A percentile compares a stretch with the other conserved stretches of the same genome.
Evolutionary conservation across 1,284 basidiomycete species (phyloP).

Genomic region (Puccinia sorghi): DNA sequence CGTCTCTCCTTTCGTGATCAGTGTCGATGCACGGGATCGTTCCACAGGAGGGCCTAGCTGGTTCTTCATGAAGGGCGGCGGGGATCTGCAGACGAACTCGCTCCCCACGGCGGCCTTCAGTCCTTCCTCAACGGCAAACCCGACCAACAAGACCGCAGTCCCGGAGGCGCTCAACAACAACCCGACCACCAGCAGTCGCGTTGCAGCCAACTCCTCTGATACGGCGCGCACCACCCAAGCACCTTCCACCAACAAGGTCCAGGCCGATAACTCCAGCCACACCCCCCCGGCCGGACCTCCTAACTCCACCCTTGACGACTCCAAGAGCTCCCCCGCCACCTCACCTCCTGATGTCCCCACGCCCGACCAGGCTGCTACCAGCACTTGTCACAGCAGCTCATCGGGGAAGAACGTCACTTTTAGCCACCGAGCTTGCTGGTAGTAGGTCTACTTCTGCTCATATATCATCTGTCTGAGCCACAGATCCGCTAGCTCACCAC

Average conservation of each 20-base stretch:
- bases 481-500: background rate
- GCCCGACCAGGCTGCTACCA: background rate
- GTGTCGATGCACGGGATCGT: background rate
- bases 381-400: background rate
- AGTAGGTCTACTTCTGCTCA: background rate
- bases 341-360: background rate
- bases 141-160: background rate
- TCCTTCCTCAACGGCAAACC: background rate
- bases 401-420: conserved; percentile 2
- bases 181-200: no score
- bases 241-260: no score
- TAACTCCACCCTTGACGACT: background rate
- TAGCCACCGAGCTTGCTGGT: conserved; percentile 1
- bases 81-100: background rate
- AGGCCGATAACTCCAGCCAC: background rate
- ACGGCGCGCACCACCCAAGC: no score
- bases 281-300: background rate
- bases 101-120: background rate
- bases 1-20: background rate
- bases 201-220: no score
- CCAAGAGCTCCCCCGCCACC: background rate
- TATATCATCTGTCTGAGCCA: background rate
- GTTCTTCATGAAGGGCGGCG: background rate
- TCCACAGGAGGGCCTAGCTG: background rate
- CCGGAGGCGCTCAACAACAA: no score